Percentiles rank a stretch among this genome's conserved stretches.
Conservation (phyloP, 257 asterid genomes). For the Ocimum tenuiflorum region DNA sequence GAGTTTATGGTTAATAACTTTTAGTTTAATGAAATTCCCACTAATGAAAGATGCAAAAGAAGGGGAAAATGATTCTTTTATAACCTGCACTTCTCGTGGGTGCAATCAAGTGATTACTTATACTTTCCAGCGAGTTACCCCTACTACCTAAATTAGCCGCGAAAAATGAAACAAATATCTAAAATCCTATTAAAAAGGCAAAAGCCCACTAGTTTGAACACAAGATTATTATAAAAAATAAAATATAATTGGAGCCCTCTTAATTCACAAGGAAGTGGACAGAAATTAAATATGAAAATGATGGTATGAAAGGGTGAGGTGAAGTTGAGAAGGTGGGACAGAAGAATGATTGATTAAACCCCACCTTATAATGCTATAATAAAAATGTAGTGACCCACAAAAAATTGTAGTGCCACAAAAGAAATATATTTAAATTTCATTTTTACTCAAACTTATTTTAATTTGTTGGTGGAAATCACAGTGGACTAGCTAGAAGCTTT, state of each 20-base stretch:
- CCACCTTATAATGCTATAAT: constrained; percentile 71
- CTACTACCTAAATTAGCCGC: neutral
- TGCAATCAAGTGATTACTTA: constrained; percentile 9
- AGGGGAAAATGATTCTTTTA: constrained; percentile 5
- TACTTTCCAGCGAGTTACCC: constrained; percentile 13
- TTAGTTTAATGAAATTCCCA: constrained; percentile 7
- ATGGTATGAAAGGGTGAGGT: neutral
- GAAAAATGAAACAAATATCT: neutral
- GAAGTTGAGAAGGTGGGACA: constrained; percentile 17
- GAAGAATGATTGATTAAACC: constrained; percentile 63
- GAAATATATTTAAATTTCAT: neutral
- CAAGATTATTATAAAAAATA: no score
- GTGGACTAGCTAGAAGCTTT: constrained; percentile 14
- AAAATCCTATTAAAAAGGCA: neutral
- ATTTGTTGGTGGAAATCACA: constrained; percentile 37
- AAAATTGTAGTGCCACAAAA: constrained; percentile 39
- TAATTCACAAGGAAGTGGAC: no score
- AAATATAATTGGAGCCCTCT: no score
- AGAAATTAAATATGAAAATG: no score
- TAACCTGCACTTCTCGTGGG: constrained; percentile 11
- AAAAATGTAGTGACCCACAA: constrained; percentile 47
- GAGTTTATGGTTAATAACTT: neutral
- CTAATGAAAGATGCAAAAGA: constrained; percentile 8
- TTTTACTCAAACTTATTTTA: neutral
- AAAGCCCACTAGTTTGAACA: neutral